Base-by-base conservation (phyloP, 176 grass and related monocot genomes). In the Zoysia pacifica region DNA sequence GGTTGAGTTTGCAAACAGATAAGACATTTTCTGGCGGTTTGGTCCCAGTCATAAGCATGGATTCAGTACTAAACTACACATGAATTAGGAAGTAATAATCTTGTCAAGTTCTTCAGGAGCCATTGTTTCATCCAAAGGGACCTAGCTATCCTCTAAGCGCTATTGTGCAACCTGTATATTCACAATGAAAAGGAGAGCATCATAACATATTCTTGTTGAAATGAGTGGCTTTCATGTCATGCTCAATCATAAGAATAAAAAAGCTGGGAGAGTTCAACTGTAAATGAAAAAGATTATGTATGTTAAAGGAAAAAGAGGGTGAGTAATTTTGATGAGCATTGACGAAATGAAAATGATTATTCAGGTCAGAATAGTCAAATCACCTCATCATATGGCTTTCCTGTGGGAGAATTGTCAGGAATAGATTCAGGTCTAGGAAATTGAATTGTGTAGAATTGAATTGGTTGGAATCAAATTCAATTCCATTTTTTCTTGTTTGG, bases 1-100 rank as follows among this genome's bases (percentile, higher is more conserved):
- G 90, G 92, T 98, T 94, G 54, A 98, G 88, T 86, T 91, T 89
- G 79, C 92, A 98, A 79, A 98, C 95, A 79, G 93, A 94, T 43
- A 93, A 86, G n/a, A 98, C 92, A 77, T 94, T 94, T 0, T 98
- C 96, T 46, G 90, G 92, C 39, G 92, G 90, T 75, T 84, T 98
- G 6, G 94, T 81, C 20, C 91, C 96, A 81, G 84, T 91, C 84
- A 55, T 28, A 28, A 28, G 28, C 28, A 28, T 28, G 28, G 28
- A 28, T 28, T 28, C 28, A 28, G 28, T 28, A 28, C 28, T 28
- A 28, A 28, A 28, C 28, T 28, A 28, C 28, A 28, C 28, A 28
- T 28, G 28, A 28, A 28, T 28, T 28, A 28, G 28, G 28, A 28
- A 98, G 88, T 28, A 93, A 86, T 75, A 83, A 75, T 61, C 85